Base-by-base conservation (phyloP, 192 early-diverging fungal genomes). In the Lobosporangium transversale region DNA sequence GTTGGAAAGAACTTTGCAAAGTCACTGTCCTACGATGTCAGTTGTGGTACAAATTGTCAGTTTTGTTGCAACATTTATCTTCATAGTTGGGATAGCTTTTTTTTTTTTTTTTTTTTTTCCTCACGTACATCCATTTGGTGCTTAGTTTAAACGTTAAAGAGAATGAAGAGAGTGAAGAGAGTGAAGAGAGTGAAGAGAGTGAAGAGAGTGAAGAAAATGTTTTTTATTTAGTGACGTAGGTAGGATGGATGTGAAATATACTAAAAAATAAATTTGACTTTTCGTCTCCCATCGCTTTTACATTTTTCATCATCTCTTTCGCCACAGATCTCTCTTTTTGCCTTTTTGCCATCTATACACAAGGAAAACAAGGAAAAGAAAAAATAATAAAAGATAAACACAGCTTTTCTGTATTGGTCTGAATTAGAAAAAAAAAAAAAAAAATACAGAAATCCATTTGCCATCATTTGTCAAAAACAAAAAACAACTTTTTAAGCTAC, bases 1-100 rank as follows among this genome's bases (percentile, higher is more conserved):
- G 78, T 31, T 3, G 84, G 82, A 35, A 84, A 70, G 32, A 78
- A 73, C 26, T 78, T 82, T 21, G 84, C 81, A 51, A 86, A 66
- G 36, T 86, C 84, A 56, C 81, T 80, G 40, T 80, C 78, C 84
- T 81, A 40, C 14, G 37, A 10, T 10, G 37, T 40, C 7, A 40
- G n/a, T n/a, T n/a, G n/a, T n/a, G n/a, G n/a, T n/a, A n/a, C n/a
- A n/a, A n/a, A n/a, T n/a, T n/a, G n/a, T n/a, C n/a, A n/a, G n/a
- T n/a, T n/a, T n/a, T n/a, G n/a, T n/a, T n/a, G n/a, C n/a, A n/a
- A 17, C 10, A 42, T 17, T 42, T 42, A 12, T 59, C 20, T 24
- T 48, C 7, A 32, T 21, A 47, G 2, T 35, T 49, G 8, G 47
- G n/a, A n/a, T n/a, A n/a, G n/a, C n/a, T n/a, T n/a, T n/a, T n/a